A percentile compares a stretch with the other conserved stretches of the same genome.
These are phyloP conservation scores for Dactylellina leptospora DNA, from an alignment of 2,329 filamentous ascomycete species.

Conservation along the genomic window DNA sequence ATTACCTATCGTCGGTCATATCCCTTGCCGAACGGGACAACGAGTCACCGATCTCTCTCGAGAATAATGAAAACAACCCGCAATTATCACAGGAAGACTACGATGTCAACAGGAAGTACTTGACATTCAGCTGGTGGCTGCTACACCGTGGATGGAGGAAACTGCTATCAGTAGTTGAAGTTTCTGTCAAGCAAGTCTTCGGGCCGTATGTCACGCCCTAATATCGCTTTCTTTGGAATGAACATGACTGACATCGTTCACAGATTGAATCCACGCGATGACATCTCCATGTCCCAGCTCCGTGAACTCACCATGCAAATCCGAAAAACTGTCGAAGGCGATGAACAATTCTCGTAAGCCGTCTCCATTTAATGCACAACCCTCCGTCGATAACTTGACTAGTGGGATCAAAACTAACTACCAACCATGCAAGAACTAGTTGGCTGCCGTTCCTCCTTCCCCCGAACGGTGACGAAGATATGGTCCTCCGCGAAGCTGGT, in stretches of 20 bases:
- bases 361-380: background rate
- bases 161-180: conserved; percentile 80
- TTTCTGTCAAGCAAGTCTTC: conserved; percentile 88
- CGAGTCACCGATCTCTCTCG: conserved; percentile 79
- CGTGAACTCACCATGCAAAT: conserved; percentile 83
- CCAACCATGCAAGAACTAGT: conserved; percentile 64
- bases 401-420: conserved; percentile 34
- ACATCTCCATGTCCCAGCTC: conserved; percentile 81
- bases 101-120: conserved; percentile 91
- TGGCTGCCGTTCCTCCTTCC: conserved; percentile 90
- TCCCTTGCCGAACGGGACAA: conserved; percentile 73
- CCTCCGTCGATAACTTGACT: background rate
- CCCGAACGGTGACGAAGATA: conserved; percentile 77
- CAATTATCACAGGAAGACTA: conserved; percentile 81
- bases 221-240: background rate
- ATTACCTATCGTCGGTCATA: conserved; percentile 94
- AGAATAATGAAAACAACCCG: conserved; percentile 85
- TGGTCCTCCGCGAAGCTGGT: conserved; percentile 82
- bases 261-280: conserved; percentile 81
- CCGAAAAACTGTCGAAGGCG: conserved; percentile 82
- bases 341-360: conserved; percentile 47
- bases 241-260: background rate
- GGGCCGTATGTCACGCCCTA: conserved; percentile 65
- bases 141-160: conserved; percentile 88
- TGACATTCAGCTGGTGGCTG: conserved; percentile 98